Conservation (phyloP, 1,284 basidiomycete genomes). For the Pulveroboletus sp. region DNA sequence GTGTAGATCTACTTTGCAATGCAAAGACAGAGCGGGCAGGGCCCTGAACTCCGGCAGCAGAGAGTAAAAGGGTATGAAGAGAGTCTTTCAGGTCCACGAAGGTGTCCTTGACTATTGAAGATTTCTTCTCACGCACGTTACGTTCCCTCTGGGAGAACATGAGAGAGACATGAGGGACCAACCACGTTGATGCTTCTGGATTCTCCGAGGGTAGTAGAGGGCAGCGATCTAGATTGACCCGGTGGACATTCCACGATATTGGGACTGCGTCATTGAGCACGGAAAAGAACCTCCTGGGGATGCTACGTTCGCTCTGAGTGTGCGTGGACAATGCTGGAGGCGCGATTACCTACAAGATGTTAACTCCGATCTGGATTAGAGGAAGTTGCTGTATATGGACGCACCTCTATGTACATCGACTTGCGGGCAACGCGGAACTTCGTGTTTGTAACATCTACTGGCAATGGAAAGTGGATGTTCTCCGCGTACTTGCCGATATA, state of each 20-base stretch:
- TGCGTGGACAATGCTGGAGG: conserved; percentile 23
- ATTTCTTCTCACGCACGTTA: conserved; percentile 2
- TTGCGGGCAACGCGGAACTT: conserved; percentile 48
- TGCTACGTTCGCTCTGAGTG: conserved; percentile 11
- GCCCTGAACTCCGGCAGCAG: conserved; percentile 21
- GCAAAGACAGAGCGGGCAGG: conserved; percentile 25
- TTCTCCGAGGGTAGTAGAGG: conserved; percentile 27
- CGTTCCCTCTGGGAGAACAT: conserved; percentile 33
- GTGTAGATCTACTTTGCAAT: conserved; percentile 27
- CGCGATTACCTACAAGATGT: conserved; percentile 27
- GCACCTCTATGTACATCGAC: conserved; percentile 51
- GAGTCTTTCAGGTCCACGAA: conserved; percentile 34
- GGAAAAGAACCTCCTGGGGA: conserved; percentile 35
- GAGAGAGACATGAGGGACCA: conserved; percentile 28
- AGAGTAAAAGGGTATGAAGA: conserved; percentile 32
- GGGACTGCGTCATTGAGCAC: conserved; percentile 16
- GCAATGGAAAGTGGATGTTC: conserved; percentile 25
- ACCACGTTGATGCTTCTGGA: conserved; percentile 23
- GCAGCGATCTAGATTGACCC: conserved; percentile 37
- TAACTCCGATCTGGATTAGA: not conserved
- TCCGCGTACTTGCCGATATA: conserved; percentile 18
- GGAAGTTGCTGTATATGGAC: not conserved
- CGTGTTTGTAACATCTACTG: conserved; percentile 31
- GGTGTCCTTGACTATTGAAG: conserved; percentile 11
- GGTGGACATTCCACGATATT: conserved; percentile 40